Conservation (phyloP, 108 stramenopile species). For the Cyclotella kingstonii region DNA sequence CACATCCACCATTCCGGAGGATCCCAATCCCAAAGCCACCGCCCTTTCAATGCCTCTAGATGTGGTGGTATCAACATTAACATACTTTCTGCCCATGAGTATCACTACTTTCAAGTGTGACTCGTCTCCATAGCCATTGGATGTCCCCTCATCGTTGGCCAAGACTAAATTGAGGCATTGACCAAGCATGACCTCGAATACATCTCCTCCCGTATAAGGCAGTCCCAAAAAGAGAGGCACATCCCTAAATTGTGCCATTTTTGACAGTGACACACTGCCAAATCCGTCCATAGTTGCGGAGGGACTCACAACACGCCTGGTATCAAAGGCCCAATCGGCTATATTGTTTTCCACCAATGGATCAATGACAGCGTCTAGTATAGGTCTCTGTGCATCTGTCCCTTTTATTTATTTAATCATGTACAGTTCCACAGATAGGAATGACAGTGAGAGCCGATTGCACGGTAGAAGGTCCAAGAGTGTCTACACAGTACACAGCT, state of each 20-base stretch:
- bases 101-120: background rate
- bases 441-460: background rate
- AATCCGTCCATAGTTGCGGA: constrained; percentile 15
- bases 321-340: constrained; percentile 23
- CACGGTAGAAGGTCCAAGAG: background rate
- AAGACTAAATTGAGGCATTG: constrained; percentile 25
- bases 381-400: constrained; percentile 22
- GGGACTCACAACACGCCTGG: constrained; percentile 1
- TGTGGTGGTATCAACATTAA: constrained; percentile 30
- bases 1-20: constrained; percentile 26
- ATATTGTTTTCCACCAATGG: constrained; percentile 5
- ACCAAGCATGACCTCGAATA: constrained; percentile 13
- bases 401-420: too few relatives aligned
- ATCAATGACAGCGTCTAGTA: background rate
- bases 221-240: constrained; percentile 34
- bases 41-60: constrained; percentile 16
- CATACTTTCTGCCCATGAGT: constrained; percentile 6
- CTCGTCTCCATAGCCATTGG: background rate
- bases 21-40: constrained; percentile 3
- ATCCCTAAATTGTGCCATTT: constrained; percentile 4
- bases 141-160: constrained; percentile 6
- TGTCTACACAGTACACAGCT: too few relatives aligned
- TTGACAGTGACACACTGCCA: constrained; percentile 4
- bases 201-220: constrained; percentile 9
- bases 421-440: constrained; percentile 2